Percentiles rank a stretch among this genome's conserved stretches.
Evolutionary conservation across 2,329 filamentous ascomycete genomes (phyloP).

Genomic region (Penicillium sp.): DNA sequence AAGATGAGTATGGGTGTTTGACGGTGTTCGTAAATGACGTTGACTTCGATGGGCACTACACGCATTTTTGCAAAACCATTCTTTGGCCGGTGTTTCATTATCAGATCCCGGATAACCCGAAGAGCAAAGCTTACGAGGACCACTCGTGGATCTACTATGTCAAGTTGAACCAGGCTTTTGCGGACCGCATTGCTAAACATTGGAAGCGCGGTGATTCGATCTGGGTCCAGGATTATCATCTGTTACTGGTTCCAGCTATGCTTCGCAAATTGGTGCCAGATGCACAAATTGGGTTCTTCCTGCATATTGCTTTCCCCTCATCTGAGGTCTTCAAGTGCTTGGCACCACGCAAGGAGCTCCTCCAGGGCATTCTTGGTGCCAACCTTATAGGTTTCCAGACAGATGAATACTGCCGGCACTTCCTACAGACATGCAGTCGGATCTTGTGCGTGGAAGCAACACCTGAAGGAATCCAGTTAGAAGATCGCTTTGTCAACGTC

Average conservation of each 20-base stretch:
- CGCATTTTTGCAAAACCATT: slow-evolving; percentile 96
- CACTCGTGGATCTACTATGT: slow-evolving; percentile 96
- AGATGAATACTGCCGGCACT: slow-evolving; percentile 88
- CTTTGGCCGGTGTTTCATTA: slow-evolving; percentile 98
- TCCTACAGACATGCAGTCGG: slow-evolving; percentile 91
- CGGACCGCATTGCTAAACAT: slow-evolving; percentile 81
- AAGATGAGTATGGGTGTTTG: slow-evolving; percentile 77
- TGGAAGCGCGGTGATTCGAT: slow-evolving; percentile 93
- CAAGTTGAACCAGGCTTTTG: slow-evolving; percentile 88
- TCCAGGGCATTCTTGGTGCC: slow-evolving; percentile 89
- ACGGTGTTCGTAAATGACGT: slow-evolving; percentile 84
- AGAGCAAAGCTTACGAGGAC: slow-evolving; percentile 97
- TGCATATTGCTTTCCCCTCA: slow-evolving; percentile 92
- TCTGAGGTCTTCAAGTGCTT: slow-evolving; percentile 94
- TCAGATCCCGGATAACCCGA: slow-evolving; percentile 94
- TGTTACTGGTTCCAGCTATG: slow-evolving; percentile 85
- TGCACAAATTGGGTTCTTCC: slow-evolving; percentile 92
- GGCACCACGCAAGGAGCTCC: slow-evolving; percentile 77
- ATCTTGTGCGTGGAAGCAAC: slow-evolving; percentile 87
- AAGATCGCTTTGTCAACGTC: slow-evolving; percentile 91
- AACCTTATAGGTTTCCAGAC: slow-evolving; percentile 94
- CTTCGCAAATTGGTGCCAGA: slow-evolving; percentile 81
- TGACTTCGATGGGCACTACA: slow-evolving; percentile 92
- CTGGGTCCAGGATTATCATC: slow-evolving; percentile 95
- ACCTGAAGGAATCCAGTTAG: slow-evolving; percentile 80